phyloP scores from a whole-genome alignment of 192 early-diverging fungal species.

The Funneliformis geosporum region DNA sequence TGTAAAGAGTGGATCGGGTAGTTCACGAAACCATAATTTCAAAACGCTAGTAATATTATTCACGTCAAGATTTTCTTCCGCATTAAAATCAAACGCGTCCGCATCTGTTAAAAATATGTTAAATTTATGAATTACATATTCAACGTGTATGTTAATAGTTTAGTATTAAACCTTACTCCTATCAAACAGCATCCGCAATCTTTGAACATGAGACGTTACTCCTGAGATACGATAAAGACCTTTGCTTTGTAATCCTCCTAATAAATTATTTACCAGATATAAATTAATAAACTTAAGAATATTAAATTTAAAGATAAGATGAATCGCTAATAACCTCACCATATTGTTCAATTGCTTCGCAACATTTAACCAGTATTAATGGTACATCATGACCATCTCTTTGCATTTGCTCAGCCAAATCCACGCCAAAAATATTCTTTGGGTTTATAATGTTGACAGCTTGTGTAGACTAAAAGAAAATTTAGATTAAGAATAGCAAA shows the following conservation, averaged over 20 bases:
- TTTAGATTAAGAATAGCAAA: background rate
- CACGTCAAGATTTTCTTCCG: slow-evolving; percentile 71
- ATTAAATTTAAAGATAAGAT: background rate
- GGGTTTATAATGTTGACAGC: slow-evolving; percentile 67
- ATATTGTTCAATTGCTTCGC: slow-evolving; percentile 79
- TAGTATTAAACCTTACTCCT: slow-evolving; percentile 47
- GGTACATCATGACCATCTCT: slow-evolving; percentile 77
- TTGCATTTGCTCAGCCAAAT: slow-evolving; percentile 65
- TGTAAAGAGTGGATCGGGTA: slow-evolving; percentile 89
- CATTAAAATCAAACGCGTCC: slow-evolving; percentile 63
- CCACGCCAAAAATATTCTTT: slow-evolving; percentile 81
- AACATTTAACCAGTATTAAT: slow-evolving; percentile 75
- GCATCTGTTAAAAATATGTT: slow-evolving; percentile 46
- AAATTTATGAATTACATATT: background rate
- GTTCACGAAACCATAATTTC: slow-evolving; percentile 93
- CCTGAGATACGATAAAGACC: slow-evolving; percentile 94
- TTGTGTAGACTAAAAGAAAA: slow-evolving; percentile 48
- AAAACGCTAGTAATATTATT: slow-evolving; percentile 83
- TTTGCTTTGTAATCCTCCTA: slow-evolving; percentile 62
- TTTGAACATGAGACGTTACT: slow-evolving; percentile 71
- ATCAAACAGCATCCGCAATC: slow-evolving; percentile 73
- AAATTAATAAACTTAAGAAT: too few species aligned
- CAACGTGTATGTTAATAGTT: background rate
- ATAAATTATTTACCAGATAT: background rate
- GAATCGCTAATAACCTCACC: slow-evolving; percentile 32